These are phyloP conservation scores for Leucosporidium scottii DNA, from an alignment of 768 basidiomycete species.

Conservation along the genomic window DNA sequence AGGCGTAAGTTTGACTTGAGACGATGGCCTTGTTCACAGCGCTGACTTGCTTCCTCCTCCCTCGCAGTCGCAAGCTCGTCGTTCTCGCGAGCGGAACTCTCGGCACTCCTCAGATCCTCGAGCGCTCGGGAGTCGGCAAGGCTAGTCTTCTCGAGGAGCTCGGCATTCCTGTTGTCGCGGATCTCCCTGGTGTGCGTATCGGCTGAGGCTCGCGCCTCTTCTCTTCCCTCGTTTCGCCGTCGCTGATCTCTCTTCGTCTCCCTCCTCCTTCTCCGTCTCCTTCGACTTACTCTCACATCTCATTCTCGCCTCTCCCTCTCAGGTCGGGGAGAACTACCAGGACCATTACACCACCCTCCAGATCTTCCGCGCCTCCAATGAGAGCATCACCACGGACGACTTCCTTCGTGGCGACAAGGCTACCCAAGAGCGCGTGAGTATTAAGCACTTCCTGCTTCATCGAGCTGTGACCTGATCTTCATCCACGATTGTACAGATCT, in stretches of 20 bases:
- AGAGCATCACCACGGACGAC: slow-evolving; percentile 57
- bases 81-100: slow-evolving; percentile 61
- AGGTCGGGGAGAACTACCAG: slow-evolving; percentile 63
- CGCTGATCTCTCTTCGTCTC: neutral
- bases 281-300: too few species aligned
- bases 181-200: slow-evolving; percentile 57
- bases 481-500: neutral
- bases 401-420: slow-evolving; percentile 63
- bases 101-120: slow-evolving; percentile 65
- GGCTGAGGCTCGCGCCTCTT: neutral
- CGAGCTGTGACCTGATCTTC: neutral
- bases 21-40: too few species aligned
- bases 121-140: slow-evolving; percentile 63
- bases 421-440: slow-evolving; percentile 43
- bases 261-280: too few species aligned
- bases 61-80: slow-evolving; percentile 57
- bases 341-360: slow-evolving; percentile 60
- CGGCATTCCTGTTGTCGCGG: slow-evolving; percentile 58
- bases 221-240: neutral
- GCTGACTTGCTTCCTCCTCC: neutral
- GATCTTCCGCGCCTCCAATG: slow-evolving; percentile 60
- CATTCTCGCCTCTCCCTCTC: too few species aligned
- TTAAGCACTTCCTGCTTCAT: too few species aligned
- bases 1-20: slow-evolving; percentile 34
- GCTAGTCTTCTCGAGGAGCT: slow-evolving; percentile 50